phyloP scores from a whole-genome alignment of 768 basidiomycete species.

The Tephrocybe sp. region DNA sequence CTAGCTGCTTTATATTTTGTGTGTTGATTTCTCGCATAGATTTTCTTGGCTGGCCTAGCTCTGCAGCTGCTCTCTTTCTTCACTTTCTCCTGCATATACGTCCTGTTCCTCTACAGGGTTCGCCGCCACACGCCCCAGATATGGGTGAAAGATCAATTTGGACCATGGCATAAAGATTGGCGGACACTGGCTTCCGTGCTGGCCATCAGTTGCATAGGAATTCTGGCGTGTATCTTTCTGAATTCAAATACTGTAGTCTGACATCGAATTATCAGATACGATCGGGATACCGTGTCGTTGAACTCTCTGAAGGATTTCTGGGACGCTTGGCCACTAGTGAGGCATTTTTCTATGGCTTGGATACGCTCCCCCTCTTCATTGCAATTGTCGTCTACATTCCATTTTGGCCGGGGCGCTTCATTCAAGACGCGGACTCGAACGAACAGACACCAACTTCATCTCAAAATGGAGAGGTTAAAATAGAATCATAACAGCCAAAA shows the following conservation, averaged over 20 bases:
- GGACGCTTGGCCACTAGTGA: constrained; percentile 59
- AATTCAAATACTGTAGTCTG: background rate
- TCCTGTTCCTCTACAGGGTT: constrained; percentile 49
- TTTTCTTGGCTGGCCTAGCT: constrained; percentile 56
- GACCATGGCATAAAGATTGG: constrained; percentile 57
- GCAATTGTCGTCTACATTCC: constrained; percentile 52
- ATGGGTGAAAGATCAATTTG: constrained; percentile 36
- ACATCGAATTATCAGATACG: constrained; percentile 43
- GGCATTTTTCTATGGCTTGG: constrained; percentile 59
- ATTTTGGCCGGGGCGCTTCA: constrained; percentile 70
- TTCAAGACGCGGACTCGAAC: constrained; percentile 14
- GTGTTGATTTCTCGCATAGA: constrained; percentile 37
- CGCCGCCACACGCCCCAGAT: constrained; percentile 33
- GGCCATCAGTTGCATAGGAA: constrained; percentile 55
- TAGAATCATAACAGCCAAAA: background rate
- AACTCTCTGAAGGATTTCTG: constrained; percentile 58
- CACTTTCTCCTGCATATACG: constrained; percentile 43
- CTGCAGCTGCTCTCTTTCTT: constrained; percentile 54
- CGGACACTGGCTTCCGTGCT: constrained; percentile 49
- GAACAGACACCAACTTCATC: background rate
- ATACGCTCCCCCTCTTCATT: constrained; percentile 64
- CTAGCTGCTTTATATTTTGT: too few species aligned
- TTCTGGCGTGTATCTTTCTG: constrained; percentile 41
- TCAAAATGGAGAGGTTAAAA: background rate
- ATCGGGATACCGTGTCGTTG: constrained; percentile 56